phyloP scores from a whole-genome alignment of 805 yeast species.

The Kodamaea sagamina region DNA sequence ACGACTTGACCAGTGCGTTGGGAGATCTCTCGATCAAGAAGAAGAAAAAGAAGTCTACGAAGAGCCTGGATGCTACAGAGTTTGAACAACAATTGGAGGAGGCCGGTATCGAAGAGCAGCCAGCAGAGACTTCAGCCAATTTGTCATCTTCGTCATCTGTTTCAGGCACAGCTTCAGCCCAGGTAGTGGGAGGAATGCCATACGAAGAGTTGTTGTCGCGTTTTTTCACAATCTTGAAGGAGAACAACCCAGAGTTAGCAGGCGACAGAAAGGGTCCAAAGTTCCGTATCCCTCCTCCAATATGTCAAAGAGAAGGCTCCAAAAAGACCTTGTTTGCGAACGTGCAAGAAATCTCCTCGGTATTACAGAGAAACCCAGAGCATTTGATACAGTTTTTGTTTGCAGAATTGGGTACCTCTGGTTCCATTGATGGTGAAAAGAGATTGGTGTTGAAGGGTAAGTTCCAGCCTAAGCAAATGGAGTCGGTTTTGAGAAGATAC shows the following conservation, averaged over 20 bases:
- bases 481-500: slow-evolving; percentile 92
- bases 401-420: slow-evolving; percentile 99
- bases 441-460: slow-evolving; percentile 97
- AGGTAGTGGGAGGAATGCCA: slow-evolving; percentile 52
- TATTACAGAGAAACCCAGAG: slow-evolving; percentile 94
- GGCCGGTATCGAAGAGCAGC: slow-evolving; percentile 73
- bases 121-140: slow-evolving; percentile 9
- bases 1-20: slow-evolving; percentile 37
- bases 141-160: slow-evolving; percentile 10
- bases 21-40: slow-evolving; percentile 55
- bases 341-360: slow-evolving; percentile 91
- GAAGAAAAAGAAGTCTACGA: slow-evolving; percentile 74
- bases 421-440: slow-evolving; percentile 97
- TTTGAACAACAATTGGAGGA: slow-evolving; percentile 87
- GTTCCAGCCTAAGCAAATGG: slow-evolving; percentile 96
- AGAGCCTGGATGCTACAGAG: slow-evolving; percentile 63
- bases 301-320: slow-evolving; percentile 94
- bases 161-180: slow-evolving; percentile 14
- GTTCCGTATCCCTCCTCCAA: slow-evolving; percentile 96
- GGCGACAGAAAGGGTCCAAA: slow-evolving; percentile 92
- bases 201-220: slow-evolving; percentile 79
- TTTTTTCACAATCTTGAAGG: slow-evolving; percentile 81
- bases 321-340: slow-evolving; percentile 96
- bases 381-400: slow-evolving; percentile 95
- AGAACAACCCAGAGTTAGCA: slow-evolving; percentile 97